Evolutionary conservation across 306 rosid genomes (phyloP), one percentile per base, ranked within the genome.

Genomic region (Carpinus fangiana): DNA sequence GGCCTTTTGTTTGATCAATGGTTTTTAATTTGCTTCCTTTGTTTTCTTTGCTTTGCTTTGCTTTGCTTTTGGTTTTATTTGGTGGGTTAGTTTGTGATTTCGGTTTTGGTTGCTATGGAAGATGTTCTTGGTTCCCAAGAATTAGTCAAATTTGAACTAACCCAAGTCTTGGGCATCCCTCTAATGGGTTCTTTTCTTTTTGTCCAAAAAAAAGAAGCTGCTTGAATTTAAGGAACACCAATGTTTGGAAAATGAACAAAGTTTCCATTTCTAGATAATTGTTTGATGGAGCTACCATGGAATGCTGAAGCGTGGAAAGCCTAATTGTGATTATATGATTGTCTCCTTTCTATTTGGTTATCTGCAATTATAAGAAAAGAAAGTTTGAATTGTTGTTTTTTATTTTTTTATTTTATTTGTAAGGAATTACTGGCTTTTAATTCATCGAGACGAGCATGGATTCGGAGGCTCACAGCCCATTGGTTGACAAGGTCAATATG

Each of bases 401-500:
- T 73, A 23, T 23, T 23, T 23, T 23, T 23, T 23, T 23, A 23
- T 23, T 46, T 67, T 47, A 21, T 73, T 82, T 17, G 53, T 0
- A 82, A 86, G 84, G 48, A 52, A 50, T 72, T 76, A 38, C 71
- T 17, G 66, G 71, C 50, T 2, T 74, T 80, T 62, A 57, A 51
- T 82, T 78, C 75, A 80, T 74, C 62, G 12, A 5, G 60, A 50
- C 28, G 62, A 69, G 73, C 36, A 91, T 89, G 90, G 90, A 87
- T 72, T 90, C 96, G 9, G 90, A 81, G 76, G 87, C 81, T 74
- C 78, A 79, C 61, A 79, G 78, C 72, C 87, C 89, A 12, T 51
- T 74, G 87, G 86, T 57, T 82, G 84, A 75, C 71, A 47, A 64
- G 73, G 71, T 47, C 50, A 83, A 84, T 73, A 76, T 6, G 77